These are phyloP conservation scores for Leccinum barrowsii DNA, from an alignment of 768 basidiomycete species.

Conservation along the genomic window DNA sequence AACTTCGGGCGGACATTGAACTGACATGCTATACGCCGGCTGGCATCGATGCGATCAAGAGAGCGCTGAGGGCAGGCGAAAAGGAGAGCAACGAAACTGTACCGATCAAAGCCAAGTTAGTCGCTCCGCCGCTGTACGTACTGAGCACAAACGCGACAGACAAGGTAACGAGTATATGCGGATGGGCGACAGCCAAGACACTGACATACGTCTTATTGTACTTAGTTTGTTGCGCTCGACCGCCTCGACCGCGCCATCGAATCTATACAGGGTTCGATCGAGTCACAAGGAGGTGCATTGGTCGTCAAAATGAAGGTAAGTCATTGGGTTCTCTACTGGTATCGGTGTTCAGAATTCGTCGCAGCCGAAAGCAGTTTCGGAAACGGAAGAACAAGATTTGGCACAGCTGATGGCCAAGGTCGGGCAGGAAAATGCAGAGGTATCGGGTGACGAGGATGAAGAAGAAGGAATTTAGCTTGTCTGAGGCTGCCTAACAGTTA, in stretches of 20 bases:
- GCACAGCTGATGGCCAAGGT: conserved; percentile 96
- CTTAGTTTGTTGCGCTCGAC: conserved; percentile 78
- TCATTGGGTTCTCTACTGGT: neutral
- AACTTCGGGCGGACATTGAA: conserved; percentile 96
- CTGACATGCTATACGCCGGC: conserved; percentile 93
- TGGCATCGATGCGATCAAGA: conserved; percentile 96
- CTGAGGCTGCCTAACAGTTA: neutral
- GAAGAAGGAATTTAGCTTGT: conserved; percentile 43
- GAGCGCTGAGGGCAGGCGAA: conserved; percentile 86
- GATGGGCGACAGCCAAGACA: neutral
- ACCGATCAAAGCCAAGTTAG: conserved; percentile 95
- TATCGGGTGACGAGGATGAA: conserved; percentile 91
- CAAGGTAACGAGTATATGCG: conserved; percentile 51
- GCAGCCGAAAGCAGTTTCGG: conserved; percentile 96
- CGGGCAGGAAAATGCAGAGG: conserved; percentile 90
- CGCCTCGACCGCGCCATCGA: conserved; percentile 92
- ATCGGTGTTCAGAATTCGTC: neutral
- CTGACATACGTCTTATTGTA: conserved; percentile 19
- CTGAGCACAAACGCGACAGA: conserved; percentile 95
- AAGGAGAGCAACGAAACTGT: conserved; percentile 83
- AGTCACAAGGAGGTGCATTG: conserved; percentile 79
- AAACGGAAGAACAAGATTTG: conserved; percentile 95
- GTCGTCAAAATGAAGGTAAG: conserved; percentile 94
- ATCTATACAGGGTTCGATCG: conserved; percentile 80
- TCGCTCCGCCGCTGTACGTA: conserved; percentile 95